Percentiles rank a stretch among this genome's conserved stretches.
These are phyloP conservation scores for Galerina marginata DNA, from an alignment of 768 basidiomycete genomes.

Conservation along the genomic window DNA sequence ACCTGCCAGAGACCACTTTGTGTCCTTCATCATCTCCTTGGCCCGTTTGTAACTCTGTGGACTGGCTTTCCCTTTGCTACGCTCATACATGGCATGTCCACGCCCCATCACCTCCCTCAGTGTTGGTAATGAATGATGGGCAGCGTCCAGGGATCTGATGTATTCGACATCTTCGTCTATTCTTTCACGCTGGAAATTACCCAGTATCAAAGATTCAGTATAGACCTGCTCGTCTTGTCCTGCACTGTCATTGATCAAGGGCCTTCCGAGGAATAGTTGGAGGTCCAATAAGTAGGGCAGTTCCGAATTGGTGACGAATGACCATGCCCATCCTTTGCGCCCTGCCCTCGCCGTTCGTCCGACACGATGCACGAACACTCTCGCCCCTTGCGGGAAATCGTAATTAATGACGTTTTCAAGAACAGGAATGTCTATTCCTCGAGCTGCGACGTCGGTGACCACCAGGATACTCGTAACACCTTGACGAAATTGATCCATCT, in stretches of 20 bases:
- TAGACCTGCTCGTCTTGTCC: slow-evolving; percentile 64
- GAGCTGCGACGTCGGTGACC: slow-evolving; percentile 97
- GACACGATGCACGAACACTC: slow-evolving; percentile 96
- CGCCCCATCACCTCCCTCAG: slow-evolving; percentile 85
- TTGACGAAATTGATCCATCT: slow-evolving; percentile 90
- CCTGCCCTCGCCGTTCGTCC: slow-evolving; percentile 97
- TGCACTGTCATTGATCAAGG: slow-evolving; percentile 60
- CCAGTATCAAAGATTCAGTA: slow-evolving; percentile 77
- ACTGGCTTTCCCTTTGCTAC: slow-evolving; percentile 90
- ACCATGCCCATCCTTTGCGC: slow-evolving; percentile 95
- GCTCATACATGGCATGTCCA: slow-evolving; percentile 93
- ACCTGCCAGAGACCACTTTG: slow-evolving; percentile 72
- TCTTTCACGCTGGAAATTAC: slow-evolving; percentile 77
- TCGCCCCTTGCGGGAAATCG: slow-evolving; percentile 93
- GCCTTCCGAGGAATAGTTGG: slow-evolving; percentile 88
- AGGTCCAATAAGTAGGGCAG: slow-evolving; percentile 91
- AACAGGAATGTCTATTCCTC: slow-evolving; percentile 97
- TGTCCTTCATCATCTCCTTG: slow-evolving; percentile 81
- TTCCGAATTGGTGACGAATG: slow-evolving; percentile 85
- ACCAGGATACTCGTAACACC: slow-evolving; percentile 84
- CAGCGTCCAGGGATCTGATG: slow-evolving; percentile 65
- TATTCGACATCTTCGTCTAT: slow-evolving; percentile 89
- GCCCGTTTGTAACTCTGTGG: slow-evolving; percentile 85
- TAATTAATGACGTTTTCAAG: slow-evolving; percentile 98
- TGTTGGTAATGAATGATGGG: slow-evolving; percentile 65